Base-by-base conservation (phyloP, 1,284 basidiomycete species). In the Tilletia setariae region DNA sequence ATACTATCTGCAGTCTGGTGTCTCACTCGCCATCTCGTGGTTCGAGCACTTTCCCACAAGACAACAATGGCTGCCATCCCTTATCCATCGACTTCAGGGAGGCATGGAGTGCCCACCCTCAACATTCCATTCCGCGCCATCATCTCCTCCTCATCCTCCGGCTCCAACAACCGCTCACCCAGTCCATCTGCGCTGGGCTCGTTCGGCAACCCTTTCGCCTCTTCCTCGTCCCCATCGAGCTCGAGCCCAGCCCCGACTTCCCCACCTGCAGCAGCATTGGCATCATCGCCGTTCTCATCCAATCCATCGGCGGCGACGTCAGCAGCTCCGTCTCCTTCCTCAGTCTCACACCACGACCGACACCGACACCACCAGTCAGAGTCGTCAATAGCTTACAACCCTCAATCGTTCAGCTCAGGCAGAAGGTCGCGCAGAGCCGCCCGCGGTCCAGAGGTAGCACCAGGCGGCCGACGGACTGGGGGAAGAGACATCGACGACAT, bases 121-220 rank as follows among this genome's bases (percentile, higher is more conserved):
- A 61, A 35, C n/a, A 61, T 61, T 30, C 56, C 56, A 25, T 61
- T 61, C 56, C 56, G 56, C 3, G 23, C 56, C 56, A 61, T 61
- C 56, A 61, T 61, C 56, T 32, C 56, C 56, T 61, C 56, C 30
- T 61, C 56, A 1, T 32, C 56, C 8, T 61, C 46, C 19, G 19
- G 46, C 46, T 49, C 46, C 46, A 49, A 49, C 46, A n/a, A 40
- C 11, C 35, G 35, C 35, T 40, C 35, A 40, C 35, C 35, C 4
- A 40, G 35, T 40, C 35, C 35, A 40, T 49, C 46, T 6, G 46
- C 46, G 16, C 21, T 23, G 4, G 46, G 19, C 46, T 49, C 46
- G 3, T 59, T 59, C 19, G 28, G 21, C 21, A 32, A 32, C 53
- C 53, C 21, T n/a, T 30, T 59, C 53, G 28, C 23, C 2, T 59